Base-by-base conservation (phyloP, 345 rosid genomes). In the Dimocarpus longan region DNA sequence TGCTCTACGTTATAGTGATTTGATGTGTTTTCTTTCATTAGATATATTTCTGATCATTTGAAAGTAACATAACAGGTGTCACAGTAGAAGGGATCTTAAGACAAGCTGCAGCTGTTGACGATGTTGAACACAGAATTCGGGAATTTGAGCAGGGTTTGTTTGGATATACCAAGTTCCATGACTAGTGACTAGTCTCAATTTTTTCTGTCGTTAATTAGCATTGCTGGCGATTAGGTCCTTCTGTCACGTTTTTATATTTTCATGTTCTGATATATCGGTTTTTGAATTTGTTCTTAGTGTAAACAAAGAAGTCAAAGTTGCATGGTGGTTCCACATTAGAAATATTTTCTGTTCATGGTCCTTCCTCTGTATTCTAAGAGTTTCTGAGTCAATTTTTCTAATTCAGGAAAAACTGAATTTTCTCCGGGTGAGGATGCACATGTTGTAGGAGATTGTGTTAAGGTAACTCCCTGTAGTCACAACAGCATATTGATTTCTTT, bases 91-190 rank as follows among this genome's bases (percentile, higher is more conserved):
- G 99, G 75, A 92, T 96, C 79, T 85, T 96, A 89, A 88, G 99
- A 78, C 98, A 96, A 86, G 99, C 99, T 81, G 99, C 99, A 52
- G 97, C 91, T 84, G 99, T 96, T 21, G 98, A 96, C 70, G 97
- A 93, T 82, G 99, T 96, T 78, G 93, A 94, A 84, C 89, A 68
- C 81, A 91, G 99, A 73, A 90, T 96, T 87, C 90, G 90, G 32
- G 98, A 93, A 81, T 96, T 90, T 76, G 98, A 94, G 85, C 91
- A 94, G 82, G 99, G 99, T 96, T 82, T 76, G 88, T 88, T 78
- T 24, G 70, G 43, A 72, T 44, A 54, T 68, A 69, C 71, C 60
- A 50, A 74, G 26, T 73, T 50, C 70, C 64, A 56, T 22, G 48
- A 60, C 44, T 75, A 50, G 40, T 22, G 48, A 60, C 44, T 75